Conservation (phyloP, 2,329 filamentous ascomycete species). For the Phaeosphaeriaceae sp. region DNA sequence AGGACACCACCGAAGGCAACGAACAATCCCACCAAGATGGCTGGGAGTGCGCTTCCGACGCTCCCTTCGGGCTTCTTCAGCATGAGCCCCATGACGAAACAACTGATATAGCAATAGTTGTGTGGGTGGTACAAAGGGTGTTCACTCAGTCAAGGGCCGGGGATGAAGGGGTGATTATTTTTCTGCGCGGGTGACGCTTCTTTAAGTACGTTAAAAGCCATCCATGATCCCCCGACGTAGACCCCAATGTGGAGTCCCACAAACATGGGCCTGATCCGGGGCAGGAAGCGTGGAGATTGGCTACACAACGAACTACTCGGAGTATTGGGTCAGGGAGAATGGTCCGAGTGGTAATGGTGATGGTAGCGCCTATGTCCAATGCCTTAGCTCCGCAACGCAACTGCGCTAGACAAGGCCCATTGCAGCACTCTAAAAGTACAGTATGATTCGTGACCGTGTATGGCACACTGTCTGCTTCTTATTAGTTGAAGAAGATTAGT, state of each 20-base stretch:
- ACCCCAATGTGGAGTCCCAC: constrained; percentile 26
- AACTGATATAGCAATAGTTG: constrained; percentile 4
- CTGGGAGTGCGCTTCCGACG: constrained; percentile 59
- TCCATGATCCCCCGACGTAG: constrained; percentile 11
- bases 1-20: constrained; percentile 56
- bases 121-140: not conserved
- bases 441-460: constrained; percentile 9
- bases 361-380: constrained; percentile 5
- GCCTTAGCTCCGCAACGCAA: constrained; percentile 8
- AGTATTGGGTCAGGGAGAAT: constrained; percentile 22
- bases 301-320: constrained; percentile 1
- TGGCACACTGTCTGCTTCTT: no score
- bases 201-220: constrained; percentile 32
- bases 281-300: constrained; percentile 29
- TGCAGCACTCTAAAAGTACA: constrained; percentile 10
- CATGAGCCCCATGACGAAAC: constrained; percentile 43
- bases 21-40: constrained; percentile 51
- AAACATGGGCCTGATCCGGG: constrained; percentile 24
- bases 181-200: constrained; percentile 11
- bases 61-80: constrained; percentile 75
- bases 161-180: constrained; percentile 6
- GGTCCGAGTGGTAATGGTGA: constrained; percentile 20
- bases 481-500: no score
- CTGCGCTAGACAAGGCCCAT: constrained; percentile 21
- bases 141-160: not conserved